Conservation (phyloP, 1,284 basidiomycete species). For the Apiotrichum laibachii region DNA sequence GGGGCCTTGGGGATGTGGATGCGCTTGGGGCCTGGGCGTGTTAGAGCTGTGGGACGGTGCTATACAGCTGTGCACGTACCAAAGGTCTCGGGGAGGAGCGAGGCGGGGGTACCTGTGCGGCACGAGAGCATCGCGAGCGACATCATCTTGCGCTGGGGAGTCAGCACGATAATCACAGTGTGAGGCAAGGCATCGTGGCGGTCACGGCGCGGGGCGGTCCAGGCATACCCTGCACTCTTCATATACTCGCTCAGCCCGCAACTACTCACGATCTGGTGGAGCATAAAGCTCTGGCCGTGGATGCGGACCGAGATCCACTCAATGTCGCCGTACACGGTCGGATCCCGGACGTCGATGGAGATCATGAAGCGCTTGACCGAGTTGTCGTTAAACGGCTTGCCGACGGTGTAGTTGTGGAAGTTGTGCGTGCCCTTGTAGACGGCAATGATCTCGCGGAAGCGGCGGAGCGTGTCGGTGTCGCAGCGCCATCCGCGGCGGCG, state of each 20-base stretch:
- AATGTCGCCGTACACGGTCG: conserved; percentile 78
- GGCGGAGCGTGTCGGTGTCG: conserved; percentile 57
- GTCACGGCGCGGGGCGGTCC: too few relatives aligned
- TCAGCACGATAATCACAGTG: background rate
- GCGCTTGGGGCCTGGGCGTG: conserved; percentile 58
- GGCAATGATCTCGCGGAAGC: conserved; percentile 60
- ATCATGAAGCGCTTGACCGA: conserved; percentile 83
- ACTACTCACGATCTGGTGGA: conserved; percentile 71
- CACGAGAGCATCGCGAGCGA: conserved; percentile 74
- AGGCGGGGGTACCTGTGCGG: conserved; percentile 69
- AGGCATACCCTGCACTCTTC: too few relatives aligned
- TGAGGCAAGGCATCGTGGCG: too few relatives aligned
- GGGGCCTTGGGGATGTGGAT: conserved; percentile 96
- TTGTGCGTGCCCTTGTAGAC: conserved; percentile 74
- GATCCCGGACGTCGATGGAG: conserved; percentile 73
- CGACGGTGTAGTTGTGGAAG: conserved; percentile 97
- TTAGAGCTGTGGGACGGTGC: conserved; percentile 7
- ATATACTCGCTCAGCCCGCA: too few relatives aligned
- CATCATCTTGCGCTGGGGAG: conserved; percentile 90
- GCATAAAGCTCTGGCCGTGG: conserved; percentile 98
- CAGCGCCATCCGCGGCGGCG: conserved; percentile 63
- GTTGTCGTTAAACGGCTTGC: conserved; percentile 75
- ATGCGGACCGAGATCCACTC: conserved; percentile 95
- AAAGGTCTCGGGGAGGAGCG: conserved; percentile 63
- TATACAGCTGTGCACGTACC: background rate